Base-by-base conservation (phyloP, 2,329 filamentous ascomycete species). In the Cladophialophora psammophila region DNA sequence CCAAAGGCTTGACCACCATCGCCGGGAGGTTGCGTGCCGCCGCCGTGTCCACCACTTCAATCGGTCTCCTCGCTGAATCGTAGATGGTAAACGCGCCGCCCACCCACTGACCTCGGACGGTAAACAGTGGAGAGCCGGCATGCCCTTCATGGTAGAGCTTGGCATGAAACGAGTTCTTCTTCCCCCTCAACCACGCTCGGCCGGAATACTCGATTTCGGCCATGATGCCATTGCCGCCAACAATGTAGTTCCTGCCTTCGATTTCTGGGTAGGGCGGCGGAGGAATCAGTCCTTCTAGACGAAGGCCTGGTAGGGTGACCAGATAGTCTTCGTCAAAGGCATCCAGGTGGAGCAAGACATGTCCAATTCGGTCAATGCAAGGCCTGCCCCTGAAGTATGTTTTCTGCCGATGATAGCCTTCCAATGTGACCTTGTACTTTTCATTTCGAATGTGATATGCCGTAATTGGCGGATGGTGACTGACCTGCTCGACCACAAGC, bases 331-430 rank as follows among this genome's bases (percentile, higher is more conserved):
- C 68, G 31, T 63, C 35, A 42, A 65, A 66, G 38, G 56, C 45
- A 48, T 68, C 68, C 15, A 70, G 54, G 18, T 59, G 54, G 9
- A 68, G 45, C 1, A 68, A 52, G 31, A 58, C 61, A 20, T 68
- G 42, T 36, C 68, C 65, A 72, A 95, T 90, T 81, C 96, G 93
- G 85, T 95, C 96, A 76, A 98, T 91, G 75, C 94, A 91, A 78
- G 98, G 97, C 50, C 93, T 97, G 73, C 90, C 90, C 68, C 91
- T 91, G 80, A 98, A 97, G 10, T 92, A 95, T 3, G 94, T 94
- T 79, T 96, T 97, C 77, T 97, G 94, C n/a, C 92, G 94, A 76
- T 97, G 97, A 82, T 97, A 97, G 61, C 94, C 94, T 82, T 48
- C 35, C 7, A 65, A 32, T 9, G 48, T 45, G 35, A 68, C 57